Conservation (phyloP, 164 flowering plant species). For the Macadamia integrifolia region DNA sequence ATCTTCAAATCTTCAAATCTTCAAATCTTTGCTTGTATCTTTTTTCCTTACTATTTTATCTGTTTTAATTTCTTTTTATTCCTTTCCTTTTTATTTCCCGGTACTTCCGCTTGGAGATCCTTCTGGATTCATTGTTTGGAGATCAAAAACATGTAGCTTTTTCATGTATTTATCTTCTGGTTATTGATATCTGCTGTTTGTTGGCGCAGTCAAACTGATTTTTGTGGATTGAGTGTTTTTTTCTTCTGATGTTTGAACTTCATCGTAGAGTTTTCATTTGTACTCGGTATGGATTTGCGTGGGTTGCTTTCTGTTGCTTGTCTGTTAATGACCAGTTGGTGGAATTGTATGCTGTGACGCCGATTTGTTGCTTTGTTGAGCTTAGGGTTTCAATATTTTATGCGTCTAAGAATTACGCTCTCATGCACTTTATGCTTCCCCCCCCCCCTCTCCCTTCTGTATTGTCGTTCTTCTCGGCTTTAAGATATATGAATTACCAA, state of each 20-base stretch:
- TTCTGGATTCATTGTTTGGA: not conserved
- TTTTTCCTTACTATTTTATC: not conserved
- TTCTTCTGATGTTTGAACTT: not conserved
- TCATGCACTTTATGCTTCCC: too few species aligned
- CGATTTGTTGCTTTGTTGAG: not conserved
- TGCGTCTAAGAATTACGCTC: not conserved
- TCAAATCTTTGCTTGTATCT: not conserved
- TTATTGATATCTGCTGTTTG: not conserved
- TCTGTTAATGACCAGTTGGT: not conserved
- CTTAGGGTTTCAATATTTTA: not conserved
- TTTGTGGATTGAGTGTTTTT: not conserved
- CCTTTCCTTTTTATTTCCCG: not conserved
- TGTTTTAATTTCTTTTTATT: not conserved
- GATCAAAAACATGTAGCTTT: not conserved
- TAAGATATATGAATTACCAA: too few species aligned
- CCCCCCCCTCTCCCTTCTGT: too few species aligned
- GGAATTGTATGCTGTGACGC: not conserved
- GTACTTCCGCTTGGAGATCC: constrained; percentile 1
- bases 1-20: not conserved
- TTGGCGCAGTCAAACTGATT: not conserved
- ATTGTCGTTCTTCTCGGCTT: too few species aligned
- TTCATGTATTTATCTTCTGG: not conserved
- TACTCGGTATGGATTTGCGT: not conserved
- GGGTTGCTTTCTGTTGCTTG: not conserved
- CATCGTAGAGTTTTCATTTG: constrained; percentile 5